Base-by-base conservation (phyloP, 257 asterid genomes). In the Fraxinus cuspidata region DNA sequence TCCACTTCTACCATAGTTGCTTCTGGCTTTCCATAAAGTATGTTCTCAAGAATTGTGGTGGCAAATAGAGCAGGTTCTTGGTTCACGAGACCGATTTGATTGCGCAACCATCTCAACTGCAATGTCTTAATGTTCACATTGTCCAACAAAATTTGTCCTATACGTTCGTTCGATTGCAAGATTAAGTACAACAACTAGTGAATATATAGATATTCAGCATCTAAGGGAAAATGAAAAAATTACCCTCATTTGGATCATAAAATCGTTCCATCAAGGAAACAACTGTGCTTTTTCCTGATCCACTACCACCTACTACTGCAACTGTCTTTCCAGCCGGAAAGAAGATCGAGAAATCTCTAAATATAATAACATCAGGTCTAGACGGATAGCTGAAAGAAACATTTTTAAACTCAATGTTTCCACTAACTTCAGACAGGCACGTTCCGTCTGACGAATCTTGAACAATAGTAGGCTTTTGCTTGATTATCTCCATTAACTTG, bases 51-150 rank as follows among this genome's bases (percentile, higher is more conserved):
- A 76, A 96, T 93, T 7, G 98, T 90, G 82, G 99, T 96, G 51
- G 99, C 99, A 79, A 96, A 96, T 53, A 96, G 94, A 0, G 99
- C 97, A 0, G 99, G 99, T 84, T 96, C 99, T 92, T 96, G 99
- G 81, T 96, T 96, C 84, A 96, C 99, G 81, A 96, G 86, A 68
- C 99, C 99, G 5, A 96, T 93, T 78, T 96, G 98, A 85, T 91
- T 91, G 29, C 99, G 84, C 83, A 96, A 70, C 99, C 99, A 93
- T 74, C 91, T 84, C 79, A 96, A 87, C 79, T 93, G 97, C 77
- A 96, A 81, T 0, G 97, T 90, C 86, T 90, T 96, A 72, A 94
- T 92, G 78, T 96, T 92, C 68, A 89, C 96, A 53, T 90, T 81
- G 82, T 96, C 99, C 2, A 96, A 87, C 85, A 96, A 87, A 75